Base-by-base conservation (phyloP, 2,329 filamentous ascomycete species). In the Dactylonectria estremocensis region DNA sequence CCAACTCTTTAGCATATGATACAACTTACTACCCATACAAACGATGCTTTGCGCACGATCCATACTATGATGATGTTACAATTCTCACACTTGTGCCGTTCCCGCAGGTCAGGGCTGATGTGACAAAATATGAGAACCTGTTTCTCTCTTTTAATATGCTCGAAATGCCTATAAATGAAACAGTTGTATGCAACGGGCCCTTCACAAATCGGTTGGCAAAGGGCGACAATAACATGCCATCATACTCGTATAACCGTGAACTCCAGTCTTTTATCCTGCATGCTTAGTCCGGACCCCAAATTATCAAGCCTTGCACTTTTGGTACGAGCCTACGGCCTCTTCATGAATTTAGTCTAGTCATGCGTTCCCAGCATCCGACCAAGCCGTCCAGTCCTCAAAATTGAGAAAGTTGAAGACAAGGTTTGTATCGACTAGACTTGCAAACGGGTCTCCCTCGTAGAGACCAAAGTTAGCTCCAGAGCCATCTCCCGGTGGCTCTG, bases 371-470 rank as follows among this genome's bases (percentile, higher is more conserved):
- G 52, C 14, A 56, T 63, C 60, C 43, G 43, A 56, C 33, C 60
- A 63, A 16, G 52, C 52, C 7, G 61, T 57, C 61, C 53, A 57
- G 53, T 63, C 53, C 22, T 56, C 59, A 35, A 63, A 63, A 31
- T 45, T 50, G 7, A 63, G 52, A 63, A 63, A 63, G 16, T 63
- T 37, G 22, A 56, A 50, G 22, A 63, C 60, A 50, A 57, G 60
- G 20, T 46, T 62, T 31, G 52, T 62, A 11, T 56, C 60, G 9
- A 62, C 31, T 4, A 56, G 52, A 16, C 52, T 50, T 43, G 60
- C 52, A 7, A 62, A 40, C 4, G 31, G 52, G 20, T 62, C 43
- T 3, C 43, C 20, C 7, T 40, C 52, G 9, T 50, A 55, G 7
- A 62, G 14, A 62, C 56, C 60, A 1, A 62, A 50, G 2, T 43